Percentiles rank a stretch among this genome's conserved stretches.
These are phyloP conservation scores for Xylaria polymorpha DNA, from an alignment of 2,329 filamentous ascomycete genomes.

Conservation along the genomic window DNA sequence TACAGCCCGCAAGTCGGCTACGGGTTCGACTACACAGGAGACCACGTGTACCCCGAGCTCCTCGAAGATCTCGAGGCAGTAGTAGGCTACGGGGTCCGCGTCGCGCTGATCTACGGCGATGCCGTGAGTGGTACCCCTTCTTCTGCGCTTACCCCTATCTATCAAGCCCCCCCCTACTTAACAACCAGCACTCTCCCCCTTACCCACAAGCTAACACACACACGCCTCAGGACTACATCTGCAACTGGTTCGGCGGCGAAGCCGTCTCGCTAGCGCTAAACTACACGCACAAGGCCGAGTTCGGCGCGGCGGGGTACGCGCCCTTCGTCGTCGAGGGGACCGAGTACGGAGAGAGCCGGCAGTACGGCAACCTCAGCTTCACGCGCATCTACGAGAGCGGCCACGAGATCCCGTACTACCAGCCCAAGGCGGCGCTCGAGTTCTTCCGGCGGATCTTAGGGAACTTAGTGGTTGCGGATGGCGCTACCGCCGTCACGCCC, in stretches of 20 bases:
- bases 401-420: constrained; percentile 70
- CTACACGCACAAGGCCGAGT: constrained; percentile 63
- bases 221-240: constrained; percentile 65
- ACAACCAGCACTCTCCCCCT: background rate
- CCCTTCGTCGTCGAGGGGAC: constrained; percentile 75
- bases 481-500: constrained; percentile 59
- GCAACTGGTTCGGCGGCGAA: constrained; percentile 80
- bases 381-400: constrained; percentile 74
- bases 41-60: constrained; percentile 72
- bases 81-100: constrained; percentile 70
- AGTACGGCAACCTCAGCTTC: constrained; percentile 78
- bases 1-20: constrained; percentile 59
- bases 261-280: constrained; percentile 74
- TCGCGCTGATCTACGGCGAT: constrained; percentile 78
- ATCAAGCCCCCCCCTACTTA: background rate
- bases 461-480: constrained; percentile 66
- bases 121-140: constrained; percentile 43
- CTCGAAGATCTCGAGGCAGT: constrained; percentile 69
- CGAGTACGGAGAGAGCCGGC: constrained; percentile 77
- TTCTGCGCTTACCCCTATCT: background rate
- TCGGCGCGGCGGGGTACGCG: constrained; percentile 76
- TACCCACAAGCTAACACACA: background rate
- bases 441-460: constrained; percentile 71
- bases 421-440: constrained; percentile 69
- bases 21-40: constrained; percentile 64